Base-by-base conservation (phyloP, 768 basidiomycete genomes). In the Trametes cinnabarina region DNA sequence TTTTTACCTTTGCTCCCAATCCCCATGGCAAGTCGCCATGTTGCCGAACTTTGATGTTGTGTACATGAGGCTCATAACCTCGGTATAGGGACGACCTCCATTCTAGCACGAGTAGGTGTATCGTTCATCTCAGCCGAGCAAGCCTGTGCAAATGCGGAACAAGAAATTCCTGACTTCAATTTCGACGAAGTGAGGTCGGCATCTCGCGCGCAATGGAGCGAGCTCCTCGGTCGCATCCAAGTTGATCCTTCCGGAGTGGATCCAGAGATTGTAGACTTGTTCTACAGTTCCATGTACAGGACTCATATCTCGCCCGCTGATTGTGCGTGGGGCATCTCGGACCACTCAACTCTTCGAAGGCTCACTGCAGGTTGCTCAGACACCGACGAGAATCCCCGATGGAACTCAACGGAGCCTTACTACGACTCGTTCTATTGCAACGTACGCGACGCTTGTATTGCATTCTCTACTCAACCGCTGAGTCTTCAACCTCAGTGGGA, bases 351-450 rank as follows among this genome's bases (percentile, higher is more conserved):
- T n/a, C n/a, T n/a, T n/a, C 10, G 6, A 25, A 4, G 11, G 12
- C 23, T 11, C 1, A 26, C 10, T 46, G 11, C 9, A 26, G 11
- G n/a, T 3, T 23, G 3, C 4, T 11, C 34, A 84, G 84, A 85
- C 65, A 83, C 81, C 5, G 84, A 80, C 25, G 85, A 87, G 66
- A 86, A 85, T 57, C 81, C 84, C 0, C 76, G 74, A 46, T 86
- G 84, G 84, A 77, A 78, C 44, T 86, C 84, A 0, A 76, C 76
- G 0, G 85, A 86, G 60, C 85, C 85, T 0, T 87, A 87, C 60
- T 86, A 77, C 54, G 85, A 87, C 66, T 84, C 84, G 0, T 76
- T 85, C 49, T 86, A 87, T 60, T 87, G 85, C 71, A 86, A 87
- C 55, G 85, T 84, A 58, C n/a, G 79, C 63, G 10, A 10, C 20